phyloP scores from a whole-genome alignment of 2,329 filamentous ascomycete genomes.

The Phyllosticta citribraziliensis region DNA sequence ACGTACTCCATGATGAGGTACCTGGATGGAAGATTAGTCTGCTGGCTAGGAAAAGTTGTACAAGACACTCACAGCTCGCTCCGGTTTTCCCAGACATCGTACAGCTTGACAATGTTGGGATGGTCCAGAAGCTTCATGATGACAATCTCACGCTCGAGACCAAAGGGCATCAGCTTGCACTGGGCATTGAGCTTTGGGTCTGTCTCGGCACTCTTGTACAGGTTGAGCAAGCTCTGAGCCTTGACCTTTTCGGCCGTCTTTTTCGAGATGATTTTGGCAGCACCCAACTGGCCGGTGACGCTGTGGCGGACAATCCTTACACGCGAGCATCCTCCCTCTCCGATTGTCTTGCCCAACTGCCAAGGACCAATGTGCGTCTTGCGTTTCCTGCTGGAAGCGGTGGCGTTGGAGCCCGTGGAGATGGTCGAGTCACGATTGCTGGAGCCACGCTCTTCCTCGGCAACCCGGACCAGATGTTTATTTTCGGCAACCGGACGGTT shows the following conservation, averaged over 20 bases:
- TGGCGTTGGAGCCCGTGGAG: conserved; percentile 47
- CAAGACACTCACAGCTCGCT: conserved; percentile 69
- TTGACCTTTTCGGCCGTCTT: conserved; percentile 66
- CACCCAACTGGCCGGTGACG: conserved; percentile 68
- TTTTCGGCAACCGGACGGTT: conserved; percentile 28
- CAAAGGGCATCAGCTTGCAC: conserved; percentile 68
- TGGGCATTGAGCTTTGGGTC: conserved; percentile 43
- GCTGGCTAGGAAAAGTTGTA: not conserved
- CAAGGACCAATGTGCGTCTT: conserved; percentile 84
- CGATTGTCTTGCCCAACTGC: conserved; percentile 81
- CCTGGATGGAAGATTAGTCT: conserved; percentile 38
- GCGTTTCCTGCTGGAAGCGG: conserved; percentile 38
- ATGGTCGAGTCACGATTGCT: conserved; percentile 44
- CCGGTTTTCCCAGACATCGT: conserved; percentile 96
- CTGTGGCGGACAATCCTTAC: conserved; percentile 79
- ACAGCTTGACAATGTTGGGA: conserved; percentile 85
- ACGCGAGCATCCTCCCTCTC: conserved; percentile 79
- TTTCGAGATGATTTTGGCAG: conserved; percentile 92
- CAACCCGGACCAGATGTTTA: conserved; percentile 44
- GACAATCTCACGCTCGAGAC: conserved; percentile 88
- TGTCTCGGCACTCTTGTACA: conserved; percentile 63
- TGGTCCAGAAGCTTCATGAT: conserved; percentile 96
- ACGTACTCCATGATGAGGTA: conserved; percentile 94
- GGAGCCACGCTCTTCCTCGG: conserved; percentile 36
- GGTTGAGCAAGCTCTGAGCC: conserved; percentile 72